Evolutionary conservation across 2,329 filamentous ascomycete species (phyloP).

Genomic region (Verticillium alfalfae): DNA sequence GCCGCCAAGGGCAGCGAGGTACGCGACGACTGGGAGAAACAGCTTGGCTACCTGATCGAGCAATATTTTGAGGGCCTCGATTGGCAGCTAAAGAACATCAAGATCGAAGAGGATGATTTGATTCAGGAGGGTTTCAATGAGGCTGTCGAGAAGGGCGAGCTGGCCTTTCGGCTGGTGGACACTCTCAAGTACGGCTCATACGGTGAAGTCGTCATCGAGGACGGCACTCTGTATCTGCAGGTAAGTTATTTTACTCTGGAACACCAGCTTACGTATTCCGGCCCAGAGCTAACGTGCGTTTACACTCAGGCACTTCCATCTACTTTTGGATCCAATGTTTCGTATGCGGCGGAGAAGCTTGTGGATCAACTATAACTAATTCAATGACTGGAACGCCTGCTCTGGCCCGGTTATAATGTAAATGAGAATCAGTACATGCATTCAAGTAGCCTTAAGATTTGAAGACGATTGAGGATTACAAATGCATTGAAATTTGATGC

Average conservation of each 20-base stretch:
- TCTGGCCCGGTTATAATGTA: too few relatives aligned
- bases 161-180: constrained; percentile 42
- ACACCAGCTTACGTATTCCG: not conserved
- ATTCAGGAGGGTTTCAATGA: constrained; percentile 43
- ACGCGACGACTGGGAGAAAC: constrained; percentile 34
- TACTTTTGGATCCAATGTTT: constrained; percentile 29
- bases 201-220: constrained; percentile 40
- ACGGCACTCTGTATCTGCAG: constrained; percentile 45
- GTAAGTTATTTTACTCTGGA: constrained; percentile 17
- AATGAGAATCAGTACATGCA: too few relatives aligned
- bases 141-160: constrained; percentile 32
- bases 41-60: constrained; percentile 31
- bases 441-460: too few relatives aligned
- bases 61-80: constrained; percentile 40
- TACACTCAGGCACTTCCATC: constrained; percentile 22
- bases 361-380: constrained; percentile 23
- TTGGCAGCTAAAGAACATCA: constrained; percentile 32
- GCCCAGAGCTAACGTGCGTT: not conserved
- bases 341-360: constrained; percentile 25
- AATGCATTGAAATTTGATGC: too few relatives aligned
- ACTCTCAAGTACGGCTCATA: constrained; percentile 33
- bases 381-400: too few relatives aligned
- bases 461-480: too few relatives aligned
- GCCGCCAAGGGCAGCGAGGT: constrained; percentile 20
- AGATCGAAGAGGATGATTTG: constrained; percentile 43